Conservation (phyloP, 202 grass and related monocot genomes). For the Hordeum pubiflorum region DNA sequence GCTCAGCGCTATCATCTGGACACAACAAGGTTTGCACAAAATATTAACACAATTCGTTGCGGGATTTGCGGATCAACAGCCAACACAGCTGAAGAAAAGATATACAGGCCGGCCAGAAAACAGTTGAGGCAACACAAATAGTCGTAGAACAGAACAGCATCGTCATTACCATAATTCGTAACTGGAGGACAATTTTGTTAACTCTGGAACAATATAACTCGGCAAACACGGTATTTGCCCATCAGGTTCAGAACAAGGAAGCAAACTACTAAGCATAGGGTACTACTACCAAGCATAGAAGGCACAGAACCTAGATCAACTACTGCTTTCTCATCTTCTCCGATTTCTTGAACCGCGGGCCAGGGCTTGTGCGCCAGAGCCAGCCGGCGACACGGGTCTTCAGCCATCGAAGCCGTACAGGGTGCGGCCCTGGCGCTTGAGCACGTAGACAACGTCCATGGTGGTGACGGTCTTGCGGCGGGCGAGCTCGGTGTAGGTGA, state of each 20-base stretch:
- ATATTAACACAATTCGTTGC: no score
- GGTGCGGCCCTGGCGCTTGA: conserved; percentile 75
- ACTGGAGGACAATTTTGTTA: background rate
- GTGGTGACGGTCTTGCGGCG: conserved; percentile 80
- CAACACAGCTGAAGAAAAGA: no score
- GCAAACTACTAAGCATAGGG: background rate
- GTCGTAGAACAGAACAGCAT: no score
- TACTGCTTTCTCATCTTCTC: no score
- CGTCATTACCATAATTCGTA: no score
- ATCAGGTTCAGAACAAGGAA: background rate
- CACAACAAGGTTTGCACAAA: background rate
- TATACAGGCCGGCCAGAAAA: background rate
- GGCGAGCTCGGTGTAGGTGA: conserved; percentile 86
- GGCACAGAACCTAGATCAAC: background rate
- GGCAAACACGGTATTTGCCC: background rate
- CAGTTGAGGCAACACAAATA: background rate
- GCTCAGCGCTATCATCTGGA: no score
- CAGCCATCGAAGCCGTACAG: conserved; percentile 62
- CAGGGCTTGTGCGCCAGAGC: conserved; percentile 21
- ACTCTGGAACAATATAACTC: background rate
- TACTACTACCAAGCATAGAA: background rate
- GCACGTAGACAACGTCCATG: conserved; percentile 92
- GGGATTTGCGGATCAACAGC: no score
- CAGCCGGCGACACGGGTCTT: background rate
- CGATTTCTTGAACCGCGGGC: conserved; percentile 54